A percentile compares a stretch with the other conserved stretches of the same genome.
Evolutionary conservation across 768 basidiomycete genomes (phyloP).

Genomic region (Phaeotremella skinneri): DNA sequence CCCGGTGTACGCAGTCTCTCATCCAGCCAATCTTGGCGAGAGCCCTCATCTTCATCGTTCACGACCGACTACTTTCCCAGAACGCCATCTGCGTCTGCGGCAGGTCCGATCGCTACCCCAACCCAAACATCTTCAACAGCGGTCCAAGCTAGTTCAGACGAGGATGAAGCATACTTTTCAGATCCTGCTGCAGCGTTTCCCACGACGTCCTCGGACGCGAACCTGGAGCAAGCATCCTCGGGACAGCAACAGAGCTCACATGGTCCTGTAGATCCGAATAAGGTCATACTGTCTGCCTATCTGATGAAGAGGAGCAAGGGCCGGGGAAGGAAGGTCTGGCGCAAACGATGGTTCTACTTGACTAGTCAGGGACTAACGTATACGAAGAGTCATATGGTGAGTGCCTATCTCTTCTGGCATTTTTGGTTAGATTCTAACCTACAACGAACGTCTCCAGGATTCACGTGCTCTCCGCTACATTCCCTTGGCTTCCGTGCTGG

Average conservation of each 20-base stretch:
- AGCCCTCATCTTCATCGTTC: slow-evolving; percentile 26
- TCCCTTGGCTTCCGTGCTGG: slow-evolving; percentile 77
- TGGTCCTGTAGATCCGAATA: slow-evolving; percentile 62
- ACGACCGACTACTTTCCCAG: background rate
- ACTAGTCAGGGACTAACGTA: slow-evolving; percentile 84
- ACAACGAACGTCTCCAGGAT: slow-evolving; percentile 61
- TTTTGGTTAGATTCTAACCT: background rate
- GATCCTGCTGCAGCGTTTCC: slow-evolving; percentile 16
- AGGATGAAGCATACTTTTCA: slow-evolving; percentile 30
- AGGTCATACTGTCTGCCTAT: slow-evolving; percentile 82
- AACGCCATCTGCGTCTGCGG: slow-evolving; percentile 8
- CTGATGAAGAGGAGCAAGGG: slow-evolving; percentile 83
- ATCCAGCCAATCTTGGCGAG: slow-evolving; percentile 21
- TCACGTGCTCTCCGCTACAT: slow-evolving; percentile 83
- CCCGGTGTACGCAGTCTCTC: background rate
- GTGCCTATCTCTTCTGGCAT: slow-evolving; percentile 40
- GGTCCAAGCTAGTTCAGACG: slow-evolving; percentile 16
- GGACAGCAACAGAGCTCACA: slow-evolving; percentile 3
- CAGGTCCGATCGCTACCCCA: slow-evolving; percentile 15
- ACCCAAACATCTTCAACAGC: background rate
- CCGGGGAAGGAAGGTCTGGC: slow-evolving; percentile 87
- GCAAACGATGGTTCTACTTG: slow-evolving; percentile 96
- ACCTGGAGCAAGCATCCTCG: slow-evolving; percentile 8
- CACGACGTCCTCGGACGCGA: slow-evolving; percentile 14
- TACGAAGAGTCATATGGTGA: slow-evolving; percentile 90